Base-by-base conservation (phyloP, 2,329 filamentous ascomycete genomes). In the Podosphaera fusca region DNA sequence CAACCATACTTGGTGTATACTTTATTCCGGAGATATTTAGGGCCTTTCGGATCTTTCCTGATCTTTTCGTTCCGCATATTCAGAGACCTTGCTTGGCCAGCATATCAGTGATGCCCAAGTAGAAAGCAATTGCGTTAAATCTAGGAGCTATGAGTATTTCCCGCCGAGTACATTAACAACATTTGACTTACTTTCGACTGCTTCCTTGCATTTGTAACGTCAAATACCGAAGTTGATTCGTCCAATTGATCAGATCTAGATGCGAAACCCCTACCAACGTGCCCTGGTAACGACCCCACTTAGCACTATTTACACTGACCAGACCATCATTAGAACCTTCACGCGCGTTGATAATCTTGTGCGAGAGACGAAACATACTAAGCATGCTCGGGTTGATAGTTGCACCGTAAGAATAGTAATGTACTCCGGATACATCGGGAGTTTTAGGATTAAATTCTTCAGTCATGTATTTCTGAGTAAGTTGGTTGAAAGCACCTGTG, bases 41-140 rank as follows among this genome's bases (percentile, higher is more conserved):
- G 21, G 21, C 21, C 21, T 21, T 21, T 21, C 21, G 21, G 21
- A 21, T 21, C 21, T 21, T 21, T 21, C 21, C 21, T 21, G 21
- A 21, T 21, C 21, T 21, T 21, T 38, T 38, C 10, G 10, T 38
- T 38, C 35, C 10, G 6, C 35, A 38, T 38, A 5, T 42, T 61
- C 36, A 68, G 34, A 68, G 55, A 1, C 78, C 80, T 64, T 86
- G 81, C 63, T 81, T 82, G 1, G 83, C 80, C 55, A 87, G 70
- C 82, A 85, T 86, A 64, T 85, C 77, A 9, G 75, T 75, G 63
- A 84, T 78, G 59, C 75, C 78, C 1, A 83, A 72, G 62, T 84
- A 84, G 63, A 84, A 82, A 0, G 80, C 80, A 58, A 83, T 74
- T 2, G 80, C 80, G 64, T 83, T 84, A 63, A 84, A 84, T 14